Base-by-base conservation (phyloP, 2,329 filamentous ascomycete species). In the Neofusicoccum sp. region DNA sequence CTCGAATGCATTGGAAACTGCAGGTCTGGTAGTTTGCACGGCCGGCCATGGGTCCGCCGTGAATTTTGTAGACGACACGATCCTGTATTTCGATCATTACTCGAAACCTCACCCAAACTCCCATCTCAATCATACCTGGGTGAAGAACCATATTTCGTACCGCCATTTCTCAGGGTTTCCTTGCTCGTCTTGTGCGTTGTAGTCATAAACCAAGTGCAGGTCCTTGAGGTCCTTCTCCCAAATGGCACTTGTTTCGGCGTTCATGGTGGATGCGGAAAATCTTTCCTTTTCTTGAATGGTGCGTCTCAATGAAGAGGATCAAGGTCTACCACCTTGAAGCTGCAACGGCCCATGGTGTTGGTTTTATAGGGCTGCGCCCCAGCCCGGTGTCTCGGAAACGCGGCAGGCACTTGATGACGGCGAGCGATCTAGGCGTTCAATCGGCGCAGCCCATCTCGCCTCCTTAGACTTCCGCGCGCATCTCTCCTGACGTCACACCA, bases 101-200 rank as follows among this genome's bases (percentile, higher is more conserved):
- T 4, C 22, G 34, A 47, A 47, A 39, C 48, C 31, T 79, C 73
- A 33, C 48, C 36, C 31, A 14, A 28, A 22, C 36, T n/a, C 8
- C 4, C 9, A 12, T 7, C 33, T 22, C 28, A 29, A 16, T 0
- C 5, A 34, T 47, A 61, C 59, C 16, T 80, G 73, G n/a, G 80
- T 84, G 67, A 83, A 83, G 73, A 86, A 86, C 84, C 85, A 87
- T 69, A 87, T 81, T 64, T 87, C 85, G 67, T 87, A 87, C 1
- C 83, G 80, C 85, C 84, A 87, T 70, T 84, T 86, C 58, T 85
- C 82, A 0, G 83, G 79, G 4, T 81, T 81, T 8, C 83, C 82
- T 1, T 79, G 62, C 2, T 66, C 65, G 61, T 83, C 79, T 59
- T 81, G 71, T 0, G 81, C 83, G 44, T 80, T 77, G 66, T 86